Evolutionary conservation across 345 rosid species (phyloP).

Genomic region (Citrus sp.): DNA sequence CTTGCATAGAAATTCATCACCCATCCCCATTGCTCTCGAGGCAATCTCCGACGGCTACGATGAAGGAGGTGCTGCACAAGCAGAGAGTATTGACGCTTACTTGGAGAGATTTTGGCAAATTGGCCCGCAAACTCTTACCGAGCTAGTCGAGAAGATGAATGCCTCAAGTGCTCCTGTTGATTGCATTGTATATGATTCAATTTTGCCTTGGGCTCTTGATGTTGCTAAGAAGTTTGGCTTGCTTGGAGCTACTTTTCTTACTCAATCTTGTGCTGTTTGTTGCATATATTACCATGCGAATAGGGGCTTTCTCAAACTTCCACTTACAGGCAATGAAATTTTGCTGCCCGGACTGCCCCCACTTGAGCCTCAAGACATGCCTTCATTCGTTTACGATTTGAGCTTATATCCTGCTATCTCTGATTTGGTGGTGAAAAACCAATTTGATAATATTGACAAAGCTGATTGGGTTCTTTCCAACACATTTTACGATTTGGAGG

Average conservation of each 20-base stretch:
- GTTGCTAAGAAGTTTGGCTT: conserved; percentile 33
- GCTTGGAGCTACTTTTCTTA: conserved; percentile 28
- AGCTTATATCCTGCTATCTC: conserved; percentile 23
- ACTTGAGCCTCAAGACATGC: conserved; percentile 18
- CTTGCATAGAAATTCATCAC: conserved; percentile 5
- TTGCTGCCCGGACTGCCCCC: conserved; percentile 31
- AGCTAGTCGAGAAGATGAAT: conserved; percentile 17
- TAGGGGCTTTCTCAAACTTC: conserved; percentile 16
- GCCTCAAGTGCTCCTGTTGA: neutral
- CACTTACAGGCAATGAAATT: conserved; percentile 10
- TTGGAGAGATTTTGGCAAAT: conserved; percentile 12
- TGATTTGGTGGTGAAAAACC: conserved; percentile 8
- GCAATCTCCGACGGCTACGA: conserved; percentile 46
- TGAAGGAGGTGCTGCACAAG: conserved; percentile 12
- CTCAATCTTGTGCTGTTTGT: conserved; percentile 31
- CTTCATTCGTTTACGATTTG: conserved; percentile 21
- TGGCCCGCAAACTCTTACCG: conserved; percentile 18
- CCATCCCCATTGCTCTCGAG: conserved; percentile 13
- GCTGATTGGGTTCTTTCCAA: conserved; percentile 31
- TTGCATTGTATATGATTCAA: conserved; percentile 26
- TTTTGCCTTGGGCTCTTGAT: conserved; percentile 35
- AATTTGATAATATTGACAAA: conserved; percentile 26
- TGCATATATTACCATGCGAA: conserved; percentile 17
- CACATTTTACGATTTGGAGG: conserved; percentile 27
- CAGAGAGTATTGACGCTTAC: conserved; percentile 17